Percentiles rank a stretch among this genome's conserved stretches.
Conservation (phyloP, 768 basidiomycete species). For the Auricularia sp. region DNA sequence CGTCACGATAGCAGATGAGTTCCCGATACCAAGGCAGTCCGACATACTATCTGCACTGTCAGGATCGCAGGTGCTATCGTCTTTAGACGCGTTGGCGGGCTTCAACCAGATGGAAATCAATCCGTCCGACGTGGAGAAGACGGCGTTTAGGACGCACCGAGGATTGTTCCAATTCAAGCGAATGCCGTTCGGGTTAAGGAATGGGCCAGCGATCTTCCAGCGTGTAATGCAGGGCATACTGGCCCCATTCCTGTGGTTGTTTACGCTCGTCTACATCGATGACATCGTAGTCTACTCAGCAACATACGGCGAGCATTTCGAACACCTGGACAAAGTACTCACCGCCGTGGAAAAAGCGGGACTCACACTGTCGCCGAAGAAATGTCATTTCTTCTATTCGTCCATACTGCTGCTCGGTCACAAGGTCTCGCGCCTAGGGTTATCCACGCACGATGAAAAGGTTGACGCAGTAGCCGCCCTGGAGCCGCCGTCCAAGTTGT, state of each 20-base stretch:
- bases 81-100: constrained; percentile 27
- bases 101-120: constrained; percentile 30
- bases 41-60: constrained; percentile 21
- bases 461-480: constrained; percentile 24
- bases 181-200: no score
- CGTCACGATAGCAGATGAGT: no score
- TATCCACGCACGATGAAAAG: constrained; percentile 22
- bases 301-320: background rate
- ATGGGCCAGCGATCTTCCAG: constrained; percentile 25
- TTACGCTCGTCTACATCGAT: constrained; percentile 28
- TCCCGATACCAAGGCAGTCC: constrained; percentile 7
- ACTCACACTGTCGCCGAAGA: constrained; percentile 25
- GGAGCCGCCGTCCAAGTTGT: constrained; percentile 13
- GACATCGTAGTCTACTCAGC: constrained; percentile 29
- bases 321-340: constrained; percentile 23
- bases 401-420: constrained; percentile 25
- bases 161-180: constrained; percentile 29
- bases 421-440: constrained; percentile 16
- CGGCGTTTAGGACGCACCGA: constrained; percentile 2
- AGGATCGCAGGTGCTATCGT: constrained; percentile 22
- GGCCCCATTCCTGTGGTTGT: constrained; percentile 7
- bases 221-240: constrained; percentile 30
- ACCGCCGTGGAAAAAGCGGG: constrained; percentile 17
- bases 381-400: constrained; percentile 25
- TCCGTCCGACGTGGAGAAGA: constrained; percentile 20